Evolutionary conservation across 345 rosid species (phyloP).

Genomic region (Pugionium cornutum): DNA sequence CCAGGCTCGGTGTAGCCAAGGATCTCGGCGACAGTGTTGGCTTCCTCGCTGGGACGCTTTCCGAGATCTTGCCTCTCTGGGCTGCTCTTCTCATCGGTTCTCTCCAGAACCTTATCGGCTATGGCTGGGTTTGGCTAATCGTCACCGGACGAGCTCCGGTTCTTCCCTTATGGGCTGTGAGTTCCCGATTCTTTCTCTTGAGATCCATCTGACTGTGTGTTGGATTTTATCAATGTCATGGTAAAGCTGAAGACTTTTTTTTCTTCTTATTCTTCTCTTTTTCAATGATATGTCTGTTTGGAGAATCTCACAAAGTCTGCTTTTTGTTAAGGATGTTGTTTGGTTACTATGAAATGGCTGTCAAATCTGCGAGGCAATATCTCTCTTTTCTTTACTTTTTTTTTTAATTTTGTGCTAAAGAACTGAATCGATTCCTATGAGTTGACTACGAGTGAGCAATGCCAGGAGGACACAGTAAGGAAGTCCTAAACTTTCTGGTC

Average conservation of each 20-base stretch:
- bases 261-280: background rate
- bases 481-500: slow-evolving; percentile 28
- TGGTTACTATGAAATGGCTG: slow-evolving; percentile 12
- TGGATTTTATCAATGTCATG: background rate
- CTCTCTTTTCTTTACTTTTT: background rate
- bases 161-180: slow-evolving; percentile 94
- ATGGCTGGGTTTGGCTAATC: slow-evolving; percentile 96
- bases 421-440: background rate
- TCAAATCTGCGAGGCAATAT: background rate
- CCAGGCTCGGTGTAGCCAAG: slow-evolving; percentile 91
- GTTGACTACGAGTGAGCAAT: background rate
- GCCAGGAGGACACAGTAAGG: background rate
- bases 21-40: slow-evolving; percentile 99
- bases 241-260: slow-evolving; percentile 21
- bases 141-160: slow-evolving; percentile 70
- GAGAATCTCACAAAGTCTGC: slow-evolving; percentile 28
- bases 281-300: background rate
- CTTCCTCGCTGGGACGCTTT: slow-evolving; percentile 83
- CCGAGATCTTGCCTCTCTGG: slow-evolving; percentile 92
- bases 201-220: slow-evolving; percentile 26
- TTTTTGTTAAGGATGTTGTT: slow-evolving; percentile 31
- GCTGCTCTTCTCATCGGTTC: slow-evolving; percentile 91
- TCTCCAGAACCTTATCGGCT: slow-evolving; percentile 82
- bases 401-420: too few relatives aligned
- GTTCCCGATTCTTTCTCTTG: slow-evolving; percentile 36